Conservation (phyloP, 495 filamentous ascomycete genomes). For the Delitschia confertaspora region DNA sequence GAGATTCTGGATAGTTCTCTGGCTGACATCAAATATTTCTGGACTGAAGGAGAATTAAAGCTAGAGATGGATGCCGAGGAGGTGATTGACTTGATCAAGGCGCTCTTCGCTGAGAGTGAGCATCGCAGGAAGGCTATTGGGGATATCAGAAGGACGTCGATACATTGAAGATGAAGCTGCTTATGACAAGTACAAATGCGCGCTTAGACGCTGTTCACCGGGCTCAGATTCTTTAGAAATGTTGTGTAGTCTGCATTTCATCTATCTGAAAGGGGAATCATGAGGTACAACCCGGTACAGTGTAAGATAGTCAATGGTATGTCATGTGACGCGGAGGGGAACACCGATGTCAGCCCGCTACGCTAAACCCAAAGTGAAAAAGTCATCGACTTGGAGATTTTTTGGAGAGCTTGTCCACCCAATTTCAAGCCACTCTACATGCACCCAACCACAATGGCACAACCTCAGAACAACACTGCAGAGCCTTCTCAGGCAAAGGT, state of each 20-base stretch:
- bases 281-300: too few relatives aligned
- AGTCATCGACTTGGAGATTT: neutral
- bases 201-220: too few relatives aligned
- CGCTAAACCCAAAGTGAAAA: slow-evolving; percentile 12
- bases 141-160: slow-evolving; percentile 52
- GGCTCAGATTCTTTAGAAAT: too few relatives aligned
- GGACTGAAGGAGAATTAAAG: slow-evolving; percentile 75
- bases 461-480: neutral
- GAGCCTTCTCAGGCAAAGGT: slow-evolving; percentile 35
- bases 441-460: too few relatives aligned
- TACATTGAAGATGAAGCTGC: neutral
- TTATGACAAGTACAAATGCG: too few relatives aligned
- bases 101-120: slow-evolving; percentile 83
- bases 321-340: slow-evolving; percentile 7
- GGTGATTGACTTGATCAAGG: slow-evolving; percentile 76
- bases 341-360: slow-evolving; percentile 6
- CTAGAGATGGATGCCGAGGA: slow-evolving; percentile 77
- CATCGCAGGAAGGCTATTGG: slow-evolving; percentile 64
- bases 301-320: too few relatives aligned
- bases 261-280: too few relatives aligned
- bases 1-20: slow-evolving; percentile 86
- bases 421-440: too few relatives aligned
- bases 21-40: slow-evolving; percentile 79
- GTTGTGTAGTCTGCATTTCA: too few relatives aligned
- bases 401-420: too few relatives aligned